phyloP scores from a whole-genome alignment of 208 protist species.

The Balamuthia mandrillaris region DNA sequence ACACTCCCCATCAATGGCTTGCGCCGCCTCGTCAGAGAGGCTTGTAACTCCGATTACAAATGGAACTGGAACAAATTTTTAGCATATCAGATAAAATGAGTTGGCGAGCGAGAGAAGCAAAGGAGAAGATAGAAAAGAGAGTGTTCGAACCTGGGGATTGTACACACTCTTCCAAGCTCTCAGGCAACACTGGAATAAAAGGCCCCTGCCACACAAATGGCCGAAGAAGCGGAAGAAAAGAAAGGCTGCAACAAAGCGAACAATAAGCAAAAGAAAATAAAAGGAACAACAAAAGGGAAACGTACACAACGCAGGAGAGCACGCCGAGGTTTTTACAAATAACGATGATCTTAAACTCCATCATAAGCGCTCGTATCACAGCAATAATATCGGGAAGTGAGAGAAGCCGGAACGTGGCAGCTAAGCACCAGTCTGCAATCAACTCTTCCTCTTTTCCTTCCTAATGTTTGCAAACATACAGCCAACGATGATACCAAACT shows the following conservation, averaged over 20 bases:
- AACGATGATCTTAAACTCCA: conserved; percentile 5
- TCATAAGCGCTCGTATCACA: conserved; percentile 7
- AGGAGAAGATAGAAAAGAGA: not conserved
- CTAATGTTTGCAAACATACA: not conserved
- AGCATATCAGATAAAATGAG: too few relatives aligned
- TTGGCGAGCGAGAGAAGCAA: too few relatives aligned
- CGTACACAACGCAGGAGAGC: conserved; percentile 27
- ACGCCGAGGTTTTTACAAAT: conserved; percentile 6
- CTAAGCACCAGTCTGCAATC: conserved; percentile 32
- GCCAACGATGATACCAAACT: not conserved
- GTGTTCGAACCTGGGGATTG: not conserved
- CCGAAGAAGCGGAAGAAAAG: not conserved
- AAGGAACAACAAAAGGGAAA: not conserved
- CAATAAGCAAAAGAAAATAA: not conserved
- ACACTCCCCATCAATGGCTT: too few relatives aligned
- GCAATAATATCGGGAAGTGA: not conserved
- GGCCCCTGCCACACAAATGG: conserved; percentile 34
- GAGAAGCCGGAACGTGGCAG: not conserved
- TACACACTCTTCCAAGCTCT: conserved; percentile 6
- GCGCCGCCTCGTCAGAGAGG: too few relatives aligned
- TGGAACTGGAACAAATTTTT: too few relatives aligned
- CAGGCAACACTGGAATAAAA: conserved; percentile 12
- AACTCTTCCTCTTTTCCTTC: conserved; percentile 14
- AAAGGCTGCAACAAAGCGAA: not conserved
- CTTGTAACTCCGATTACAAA: too few relatives aligned